Percentiles rank a stretch among this genome's conserved stretches.
Conservation (phyloP, 176 grass and related monocot species). For the Carex kokanica region DNA sequence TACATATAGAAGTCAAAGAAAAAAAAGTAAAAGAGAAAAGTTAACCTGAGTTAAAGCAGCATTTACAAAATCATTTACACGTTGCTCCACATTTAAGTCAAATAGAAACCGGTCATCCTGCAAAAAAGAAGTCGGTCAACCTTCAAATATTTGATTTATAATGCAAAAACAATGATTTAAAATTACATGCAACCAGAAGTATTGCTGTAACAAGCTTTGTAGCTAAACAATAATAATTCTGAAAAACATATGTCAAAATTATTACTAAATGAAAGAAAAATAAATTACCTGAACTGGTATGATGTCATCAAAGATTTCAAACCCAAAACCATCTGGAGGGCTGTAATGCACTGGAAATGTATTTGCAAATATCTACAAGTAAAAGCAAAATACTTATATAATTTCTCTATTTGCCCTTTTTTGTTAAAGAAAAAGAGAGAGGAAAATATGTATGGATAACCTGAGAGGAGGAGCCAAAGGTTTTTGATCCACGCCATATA, state of each 20-base stretch:
- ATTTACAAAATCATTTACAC: slow-evolving; percentile 81
- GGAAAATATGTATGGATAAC: slow-evolving; percentile 20
- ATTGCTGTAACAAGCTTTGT: background rate
- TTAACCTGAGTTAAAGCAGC: slow-evolving; percentile 74
- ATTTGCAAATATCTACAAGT: slow-evolving; percentile 82
- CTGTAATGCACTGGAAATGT: slow-evolving; percentile 90
- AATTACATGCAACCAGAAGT: background rate
- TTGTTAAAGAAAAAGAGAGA: background rate
- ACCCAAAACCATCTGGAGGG: slow-evolving; percentile 70
- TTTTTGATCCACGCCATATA: slow-evolving; percentile 87
- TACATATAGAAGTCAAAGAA: background rate
- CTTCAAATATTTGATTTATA: slow-evolving; percentile 41
- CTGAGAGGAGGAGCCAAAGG: slow-evolving; percentile 82
- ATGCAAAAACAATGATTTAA: slow-evolving; percentile 12
- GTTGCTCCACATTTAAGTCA: slow-evolving; percentile 79
- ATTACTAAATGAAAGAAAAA: background rate
- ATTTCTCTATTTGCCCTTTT: background rate
- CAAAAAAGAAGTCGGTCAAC: slow-evolving; percentile 65
- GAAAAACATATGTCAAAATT: background rate
- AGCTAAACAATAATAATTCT: background rate
- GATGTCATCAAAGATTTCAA: slow-evolving; percentile 55
- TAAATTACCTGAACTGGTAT: slow-evolving; percentile 77
- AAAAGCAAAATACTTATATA: background rate
- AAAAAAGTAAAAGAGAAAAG: background rate
- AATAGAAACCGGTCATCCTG: slow-evolving; percentile 75